Conservation (phyloP, 2,329 filamentous ascomycete species). For the Rutstroemia sp. region DNA sequence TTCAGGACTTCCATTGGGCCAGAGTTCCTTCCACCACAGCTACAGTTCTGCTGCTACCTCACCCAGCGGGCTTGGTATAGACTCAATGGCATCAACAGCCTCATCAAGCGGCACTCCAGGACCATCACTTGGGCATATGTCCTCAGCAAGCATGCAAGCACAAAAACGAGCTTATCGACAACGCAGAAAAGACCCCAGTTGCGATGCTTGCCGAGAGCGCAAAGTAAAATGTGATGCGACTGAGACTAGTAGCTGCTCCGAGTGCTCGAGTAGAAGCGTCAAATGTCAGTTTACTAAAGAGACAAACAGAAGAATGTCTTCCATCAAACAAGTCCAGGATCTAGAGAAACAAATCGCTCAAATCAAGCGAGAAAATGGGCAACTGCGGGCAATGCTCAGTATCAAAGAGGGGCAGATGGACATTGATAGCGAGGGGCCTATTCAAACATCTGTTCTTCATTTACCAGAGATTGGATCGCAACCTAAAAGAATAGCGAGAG, state of each 20-base stretch:
- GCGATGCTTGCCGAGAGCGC: slow-evolving; percentile 87
- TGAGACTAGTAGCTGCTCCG: slow-evolving; percentile 91
- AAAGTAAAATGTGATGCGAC: slow-evolving; percentile 92
- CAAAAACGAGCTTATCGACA: slow-evolving; percentile 95
- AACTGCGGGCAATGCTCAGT: slow-evolving; percentile 58
- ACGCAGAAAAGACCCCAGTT: slow-evolving; percentile 89
- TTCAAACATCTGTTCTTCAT: slow-evolving; percentile 40
- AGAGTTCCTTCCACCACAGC: slow-evolving; percentile 24
- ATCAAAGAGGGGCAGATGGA: slow-evolving; percentile 38
- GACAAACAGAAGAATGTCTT: slow-evolving; percentile 97
- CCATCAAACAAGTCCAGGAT: slow-evolving; percentile 98
- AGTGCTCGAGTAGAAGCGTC: slow-evolving; percentile 92
- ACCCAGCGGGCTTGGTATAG: slow-evolving; percentile 40
- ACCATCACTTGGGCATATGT: slow-evolving; percentile 29
- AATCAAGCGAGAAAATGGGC: slow-evolving; percentile 71
- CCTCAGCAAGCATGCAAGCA: slow-evolving; percentile 50
- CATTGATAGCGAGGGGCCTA: slow-evolving; percentile 24
- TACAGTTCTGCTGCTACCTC: slow-evolving; percentile 25
- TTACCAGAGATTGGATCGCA: slow-evolving; percentile 60
- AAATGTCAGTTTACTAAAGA: slow-evolving; percentile 99
- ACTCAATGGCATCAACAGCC: slow-evolving; percentile 52
- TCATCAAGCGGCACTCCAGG: slow-evolving; percentile 50
- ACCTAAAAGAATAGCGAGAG: slow-evolving; percentile 55
- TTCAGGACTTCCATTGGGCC: slow-evolving; percentile 36
- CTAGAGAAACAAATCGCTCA: slow-evolving; percentile 84